Base-by-base conservation (phyloP, 768 basidiomycete species). In the Paxillus ammoniavirescens region DNA sequence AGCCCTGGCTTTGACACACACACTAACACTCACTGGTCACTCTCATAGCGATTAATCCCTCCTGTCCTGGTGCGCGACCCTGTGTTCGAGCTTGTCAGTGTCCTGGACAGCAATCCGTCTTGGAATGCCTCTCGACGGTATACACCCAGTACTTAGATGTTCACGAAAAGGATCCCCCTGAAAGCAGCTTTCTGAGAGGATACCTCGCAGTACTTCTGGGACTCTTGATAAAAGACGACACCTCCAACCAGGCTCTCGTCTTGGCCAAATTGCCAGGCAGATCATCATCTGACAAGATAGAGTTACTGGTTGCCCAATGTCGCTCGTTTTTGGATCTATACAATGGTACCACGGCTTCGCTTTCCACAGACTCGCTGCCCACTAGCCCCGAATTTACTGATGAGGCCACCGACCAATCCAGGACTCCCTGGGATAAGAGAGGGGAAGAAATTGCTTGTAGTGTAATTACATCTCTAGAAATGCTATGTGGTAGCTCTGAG, bases 141-240 rank as follows among this genome's bases (percentile, higher is more conserved):
- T 87, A 86, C 62, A 57, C 65, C 3, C 72, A 75, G 36, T 74
- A 80, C 47, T 57, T 64, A 12, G 47, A 50, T 43, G 18, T 47
- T 38, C 33, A 40, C 45, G 47, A 56, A 54, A 60, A 57, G 14
- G 58, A 59, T 53, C 51, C 43, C 14, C 64, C 73, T 5, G 78
- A 82, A 57, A 65, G 71, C 35, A 74, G 75, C 12, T 84, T 89
- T 58, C 75, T 93, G 7, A 80, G 80, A 14, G 87, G 87, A 1
- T 90, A 91, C 62, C 78, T 89, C 4, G 82, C 91, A 0, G 81
- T 93, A 7, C 78, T 93, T 5, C 79, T 93, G 45, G 89, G 79
- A 8, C 63, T 83, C 5, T 69, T 82, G 36, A 71, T 75, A 48
- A 67, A 68, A 37, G 62, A 69, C 37, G 65, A 67, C 23, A 41